phyloP scores from a whole-genome alignment of 768 basidiomycete genomes.

The Filobasidium floriforme region DNA sequence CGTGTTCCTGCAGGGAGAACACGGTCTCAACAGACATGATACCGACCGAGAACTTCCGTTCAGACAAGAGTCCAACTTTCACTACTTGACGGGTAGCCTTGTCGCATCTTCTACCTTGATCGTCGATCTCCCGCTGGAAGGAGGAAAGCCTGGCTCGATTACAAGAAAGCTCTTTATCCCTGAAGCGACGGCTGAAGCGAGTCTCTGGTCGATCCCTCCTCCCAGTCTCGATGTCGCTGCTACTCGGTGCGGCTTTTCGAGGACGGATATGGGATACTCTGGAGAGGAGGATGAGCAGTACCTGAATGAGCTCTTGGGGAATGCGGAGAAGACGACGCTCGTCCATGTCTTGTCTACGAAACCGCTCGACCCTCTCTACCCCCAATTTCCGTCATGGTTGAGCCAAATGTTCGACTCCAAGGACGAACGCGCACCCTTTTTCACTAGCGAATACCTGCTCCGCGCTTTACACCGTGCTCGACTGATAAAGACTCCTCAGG shows the following conservation, averaged over 20 bases:
- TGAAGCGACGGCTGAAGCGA: conserved; percentile 52
- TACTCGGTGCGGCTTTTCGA: conserved; percentile 38
- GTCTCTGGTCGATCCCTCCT: conserved; percentile 81
- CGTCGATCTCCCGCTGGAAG: conserved; percentile 37
- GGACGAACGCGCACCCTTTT: not conserved
- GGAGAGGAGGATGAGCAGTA: conserved; percentile 9
- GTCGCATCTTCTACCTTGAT: conserved; percentile 66
- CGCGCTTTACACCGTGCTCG: conserved; percentile 72
- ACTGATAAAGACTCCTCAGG: conserved; percentile 64
- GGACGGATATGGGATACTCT: conserved; percentile 44
- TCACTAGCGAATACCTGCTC: conserved; percentile 53
- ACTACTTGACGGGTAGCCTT: conserved; percentile 72
- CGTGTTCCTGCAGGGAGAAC: conserved; percentile 60
- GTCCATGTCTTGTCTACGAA: conserved; percentile 11
- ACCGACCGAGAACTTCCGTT: conserved; percentile 76
- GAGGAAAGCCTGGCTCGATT: conserved; percentile 2
- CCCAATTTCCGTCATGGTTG: conserved; percentile 4
- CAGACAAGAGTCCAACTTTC: conserved; percentile 75
- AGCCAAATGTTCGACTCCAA: not conserved
- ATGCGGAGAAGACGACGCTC: conserved; percentile 6
- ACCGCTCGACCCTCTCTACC: conserved; percentile 5
- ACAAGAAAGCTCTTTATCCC: conserved; percentile 65
- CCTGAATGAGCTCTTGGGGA: not conserved
- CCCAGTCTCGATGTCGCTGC: conserved; percentile 57
- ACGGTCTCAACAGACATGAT: conserved; percentile 62